Conservation (phyloP, 345 rosid species). For the Punica granatum region DNA sequence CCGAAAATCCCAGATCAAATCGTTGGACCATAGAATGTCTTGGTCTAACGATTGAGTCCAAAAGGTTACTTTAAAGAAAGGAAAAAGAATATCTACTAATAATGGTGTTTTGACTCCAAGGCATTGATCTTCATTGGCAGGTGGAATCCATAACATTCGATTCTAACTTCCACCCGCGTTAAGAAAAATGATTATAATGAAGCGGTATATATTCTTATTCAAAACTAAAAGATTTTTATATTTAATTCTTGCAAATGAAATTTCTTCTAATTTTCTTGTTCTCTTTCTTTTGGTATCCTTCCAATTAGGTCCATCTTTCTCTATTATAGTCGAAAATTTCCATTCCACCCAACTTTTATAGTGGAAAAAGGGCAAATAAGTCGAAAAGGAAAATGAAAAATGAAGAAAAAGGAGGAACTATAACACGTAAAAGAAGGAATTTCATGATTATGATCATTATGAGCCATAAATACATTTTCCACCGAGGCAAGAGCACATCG, state of each 20-base stretch:
- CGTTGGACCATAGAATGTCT: not conserved
- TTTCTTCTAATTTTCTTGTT: not conserved
- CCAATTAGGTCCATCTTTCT: no score
- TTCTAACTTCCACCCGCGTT: no score
- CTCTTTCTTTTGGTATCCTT: no score
- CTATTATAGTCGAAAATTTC: not conserved
- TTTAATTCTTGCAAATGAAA: no score
- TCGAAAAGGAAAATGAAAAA: not conserved
- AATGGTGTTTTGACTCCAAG: not conserved
- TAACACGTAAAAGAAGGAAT: constrained; percentile 4
- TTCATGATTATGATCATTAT: constrained; percentile 6
- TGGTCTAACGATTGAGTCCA: not conserved
- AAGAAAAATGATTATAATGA: no score
- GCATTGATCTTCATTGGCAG: no score
- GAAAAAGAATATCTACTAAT: not conserved
- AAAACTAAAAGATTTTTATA: no score
- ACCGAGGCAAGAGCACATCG: not conserved
- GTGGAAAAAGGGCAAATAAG: not conserved
- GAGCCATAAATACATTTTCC: constrained; percentile 6
- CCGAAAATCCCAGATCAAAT: not conserved
- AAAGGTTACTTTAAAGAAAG: not conserved
- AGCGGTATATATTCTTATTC: no score
- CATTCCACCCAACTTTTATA: not conserved
- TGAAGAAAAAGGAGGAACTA: not conserved
- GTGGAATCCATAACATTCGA: no score